These are phyloP conservation scores for Dryas drummondii DNA, from an alignment of 306 rosid genomes.

Conservation along the genomic window DNA sequence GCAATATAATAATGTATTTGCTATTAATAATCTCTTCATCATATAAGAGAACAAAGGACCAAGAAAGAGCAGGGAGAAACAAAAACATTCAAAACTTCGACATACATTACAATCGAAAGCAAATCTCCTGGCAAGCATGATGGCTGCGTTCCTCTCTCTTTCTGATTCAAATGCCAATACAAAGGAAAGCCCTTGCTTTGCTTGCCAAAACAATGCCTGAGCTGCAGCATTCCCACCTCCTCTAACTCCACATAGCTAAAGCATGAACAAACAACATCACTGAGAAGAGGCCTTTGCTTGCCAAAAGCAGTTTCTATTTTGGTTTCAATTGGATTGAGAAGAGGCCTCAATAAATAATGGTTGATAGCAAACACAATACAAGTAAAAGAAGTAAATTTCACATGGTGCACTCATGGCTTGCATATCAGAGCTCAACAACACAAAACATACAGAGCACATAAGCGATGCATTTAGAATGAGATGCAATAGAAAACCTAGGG, in stretches of 20 bases:
- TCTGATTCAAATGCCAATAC: constrained; percentile 81
- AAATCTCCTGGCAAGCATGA: constrained; percentile 92
- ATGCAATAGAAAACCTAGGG: background rate
- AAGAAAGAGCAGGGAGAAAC: background rate
- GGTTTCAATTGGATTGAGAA: background rate
- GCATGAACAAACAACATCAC: constrained; percentile 17
- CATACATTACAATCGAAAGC: constrained; percentile 90
- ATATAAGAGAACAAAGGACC: background rate
- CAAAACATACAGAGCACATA: background rate
- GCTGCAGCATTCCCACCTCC: constrained; percentile 94
- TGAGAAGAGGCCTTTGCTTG: too few species aligned
- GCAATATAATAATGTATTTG: constrained; percentile 29
- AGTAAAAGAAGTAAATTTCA: background rate
- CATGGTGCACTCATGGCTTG: constrained; percentile 3
- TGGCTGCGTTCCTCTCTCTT: constrained; percentile 83
- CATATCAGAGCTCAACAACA: background rate
- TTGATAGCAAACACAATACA: too few species aligned
- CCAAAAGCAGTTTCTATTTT: background rate
- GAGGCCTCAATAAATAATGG: too few species aligned
- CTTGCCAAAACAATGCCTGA: constrained; percentile 87
- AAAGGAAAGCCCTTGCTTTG: constrained; percentile 67
- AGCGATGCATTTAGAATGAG: background rate
- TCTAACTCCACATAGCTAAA: constrained; percentile 84
- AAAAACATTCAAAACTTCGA: background rate
- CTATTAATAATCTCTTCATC: constrained; percentile 1